Evolutionary conservation across 164 flowering plant genomes (phyloP).

Genomic region (Dillenia suffruticosa): DNA sequence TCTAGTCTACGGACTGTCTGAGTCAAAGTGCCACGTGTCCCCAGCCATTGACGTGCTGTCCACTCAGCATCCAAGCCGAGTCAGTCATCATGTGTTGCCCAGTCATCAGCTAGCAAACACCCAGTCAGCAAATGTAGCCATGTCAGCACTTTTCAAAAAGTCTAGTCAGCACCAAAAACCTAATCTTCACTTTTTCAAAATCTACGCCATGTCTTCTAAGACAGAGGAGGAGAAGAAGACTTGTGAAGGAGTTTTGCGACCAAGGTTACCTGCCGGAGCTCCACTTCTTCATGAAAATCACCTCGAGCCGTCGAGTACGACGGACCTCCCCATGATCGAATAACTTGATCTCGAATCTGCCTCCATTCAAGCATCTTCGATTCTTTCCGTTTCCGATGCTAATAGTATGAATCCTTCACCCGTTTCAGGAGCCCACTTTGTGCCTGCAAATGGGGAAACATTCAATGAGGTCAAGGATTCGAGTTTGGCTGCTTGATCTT

Average conservation of each 20-base stretch:
- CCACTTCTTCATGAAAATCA: constrained; percentile 49
- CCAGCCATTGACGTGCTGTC: no score
- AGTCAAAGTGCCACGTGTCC: no score
- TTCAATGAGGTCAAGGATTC: not conserved
- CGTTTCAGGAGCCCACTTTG: constrained; percentile 9
- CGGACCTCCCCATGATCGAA: constrained; percentile 39
- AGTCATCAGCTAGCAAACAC: no score
- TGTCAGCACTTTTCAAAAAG: no score
- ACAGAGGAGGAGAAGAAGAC: constrained; percentile 10
- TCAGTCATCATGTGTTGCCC: no score
- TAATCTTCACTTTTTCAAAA: not conserved
- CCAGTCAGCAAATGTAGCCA: no score
- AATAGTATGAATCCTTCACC: constrained; percentile 12
- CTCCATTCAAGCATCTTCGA: constrained; percentile 18
- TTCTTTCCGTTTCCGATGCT: constrained; percentile 18
- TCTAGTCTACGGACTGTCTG: no score
- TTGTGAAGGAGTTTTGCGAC: constrained; percentile 36
- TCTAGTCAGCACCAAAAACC: not conserved
- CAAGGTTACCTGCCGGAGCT: constrained; percentile 52
- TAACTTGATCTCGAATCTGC: constrained; percentile 27
- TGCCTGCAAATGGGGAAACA: not conserved
- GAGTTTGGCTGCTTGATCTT: no score
- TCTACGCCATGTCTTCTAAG: not conserved
- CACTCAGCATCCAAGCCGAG: no score
- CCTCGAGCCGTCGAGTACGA: constrained; percentile 51